Conservation (phyloP, 1,284 basidiomycete species). For the Puccinia novopanici region DNA sequence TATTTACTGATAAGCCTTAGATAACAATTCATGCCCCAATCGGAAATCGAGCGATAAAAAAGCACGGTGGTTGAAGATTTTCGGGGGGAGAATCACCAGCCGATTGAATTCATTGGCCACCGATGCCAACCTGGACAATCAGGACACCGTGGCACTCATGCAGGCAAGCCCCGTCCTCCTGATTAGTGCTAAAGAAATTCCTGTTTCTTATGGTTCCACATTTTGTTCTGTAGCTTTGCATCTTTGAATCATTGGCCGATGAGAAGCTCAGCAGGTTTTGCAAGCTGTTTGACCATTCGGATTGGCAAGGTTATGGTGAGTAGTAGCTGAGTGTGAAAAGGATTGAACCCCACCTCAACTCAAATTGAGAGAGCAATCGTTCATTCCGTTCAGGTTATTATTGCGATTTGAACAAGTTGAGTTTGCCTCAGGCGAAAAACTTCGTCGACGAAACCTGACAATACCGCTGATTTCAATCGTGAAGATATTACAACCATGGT, state of each 20-base stretch:
- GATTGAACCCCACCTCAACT: too few relatives aligned
- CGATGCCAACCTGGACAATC: neutral
- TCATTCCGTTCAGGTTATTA: slow-evolving; percentile 36
- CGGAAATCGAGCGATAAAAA: neutral
- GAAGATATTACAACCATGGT: slow-evolving; percentile 41
- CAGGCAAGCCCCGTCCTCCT: slow-evolving; percentile 1
- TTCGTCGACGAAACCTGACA: neutral
- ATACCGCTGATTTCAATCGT: neutral
- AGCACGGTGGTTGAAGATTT: slow-evolving; percentile 9
- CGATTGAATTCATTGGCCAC: slow-evolving; percentile 26
- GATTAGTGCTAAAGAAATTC: too few relatives aligned
- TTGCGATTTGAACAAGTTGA: slow-evolving; percentile 37
- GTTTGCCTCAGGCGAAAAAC: too few relatives aligned
- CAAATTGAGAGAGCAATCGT: too few relatives aligned
- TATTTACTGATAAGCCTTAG: slow-evolving; percentile 15
- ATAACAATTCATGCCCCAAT: slow-evolving; percentile 45
- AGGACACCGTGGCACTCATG: slow-evolving; percentile 34
- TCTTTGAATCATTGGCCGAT: slow-evolving; percentile 39
- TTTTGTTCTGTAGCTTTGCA: slow-evolving; percentile 42
- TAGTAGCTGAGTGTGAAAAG: neutral
- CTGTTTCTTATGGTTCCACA: too few relatives aligned
- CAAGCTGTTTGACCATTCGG: slow-evolving; percentile 11
- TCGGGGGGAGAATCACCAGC: neutral
- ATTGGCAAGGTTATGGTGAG: slow-evolving; percentile 33
- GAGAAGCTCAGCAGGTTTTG: slow-evolving; percentile 23